Base-by-base conservation (phyloP, 805 yeast species). In the Wickerhamiella shivajii region DNA sequence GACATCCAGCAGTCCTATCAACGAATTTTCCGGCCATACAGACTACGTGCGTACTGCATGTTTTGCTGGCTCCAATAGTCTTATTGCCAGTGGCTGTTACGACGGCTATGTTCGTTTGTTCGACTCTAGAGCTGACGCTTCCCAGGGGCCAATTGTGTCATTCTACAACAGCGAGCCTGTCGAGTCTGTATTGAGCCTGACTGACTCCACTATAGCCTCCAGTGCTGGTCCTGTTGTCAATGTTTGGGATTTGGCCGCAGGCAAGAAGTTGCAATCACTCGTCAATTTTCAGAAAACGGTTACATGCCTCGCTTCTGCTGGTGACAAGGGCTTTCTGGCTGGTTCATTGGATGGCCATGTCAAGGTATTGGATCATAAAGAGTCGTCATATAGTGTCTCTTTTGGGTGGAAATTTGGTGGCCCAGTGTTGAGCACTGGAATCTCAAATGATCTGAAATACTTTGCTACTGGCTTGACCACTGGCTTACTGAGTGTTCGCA, bases 331-430 rank as follows among this genome's bases (percentile, higher is more conserved):
- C n/a, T 61, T 90, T 28, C 60, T 90, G 19, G 96, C 93, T 2
- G 96, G 97, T 12, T 84, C 96, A 0, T 63, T 90, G 38, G 98
- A 90, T 57, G 98, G 98, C 14, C 98, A 90, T 56, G 94, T 90
- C 39, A 90, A 90, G 56, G 85, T 85, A 28, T 81, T 87, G 53
- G 96, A 85, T 55, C 70, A 80, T 24, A 58, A 68, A 18, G 67
- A 76, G 10, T 47, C 56, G 18, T 34, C 36, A 13, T 85, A 87
- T 81, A 78, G 77, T 40, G 94, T 87, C 40, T 80, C 77, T 53
- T 87, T 84, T 52, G 96, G 96, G 31, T 87, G 97, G 96, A 87
- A 85, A 57, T 87, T 79, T 51, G 94, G 95, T 22, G 83, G 87
- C 16, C 93, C 93, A 24, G 95, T 90, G 0, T 62, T 90, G 45